Conservation (phyloP, 129 eudicot genomes). For the Arctium minus region DNA sequence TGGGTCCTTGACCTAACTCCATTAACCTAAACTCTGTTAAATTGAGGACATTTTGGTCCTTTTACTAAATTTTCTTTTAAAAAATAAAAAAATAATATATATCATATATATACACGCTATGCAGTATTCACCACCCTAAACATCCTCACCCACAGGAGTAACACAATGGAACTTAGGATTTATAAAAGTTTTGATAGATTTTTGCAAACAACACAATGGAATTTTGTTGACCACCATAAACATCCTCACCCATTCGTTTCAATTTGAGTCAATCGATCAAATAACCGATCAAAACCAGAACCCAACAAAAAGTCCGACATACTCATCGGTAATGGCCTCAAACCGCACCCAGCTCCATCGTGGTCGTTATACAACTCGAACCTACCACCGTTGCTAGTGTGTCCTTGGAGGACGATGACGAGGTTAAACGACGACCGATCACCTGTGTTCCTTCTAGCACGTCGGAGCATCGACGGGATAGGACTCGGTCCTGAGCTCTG, state of each 20-base stretch:
- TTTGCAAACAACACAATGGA: conserved; percentile 79
- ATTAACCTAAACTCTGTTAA: too few relatives aligned
- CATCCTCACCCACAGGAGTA: too few relatives aligned
- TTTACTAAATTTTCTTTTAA: too few relatives aligned
- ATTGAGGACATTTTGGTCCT: too few relatives aligned
- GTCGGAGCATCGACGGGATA: conserved; percentile 30
- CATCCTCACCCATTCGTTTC: conserved; percentile 69
- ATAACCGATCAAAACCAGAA: conserved; percentile 76
- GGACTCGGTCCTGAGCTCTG: conserved; percentile 24
- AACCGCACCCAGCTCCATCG: conserved; percentile 65
- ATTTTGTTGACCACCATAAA: conserved; percentile 18
- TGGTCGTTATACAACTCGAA: conserved; percentile 22
- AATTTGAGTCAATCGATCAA: conserved; percentile 71
- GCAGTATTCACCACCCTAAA: too few relatives aligned
- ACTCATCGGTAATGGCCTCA: conserved; percentile 67
- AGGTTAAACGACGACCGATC: conserved; percentile 76
- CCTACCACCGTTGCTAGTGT: conserved; percentile 28
- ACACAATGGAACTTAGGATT: too few relatives aligned
- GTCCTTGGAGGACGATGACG: conserved; percentile 72
- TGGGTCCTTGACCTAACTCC: too few relatives aligned
- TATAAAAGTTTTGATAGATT: conserved; percentile 47
- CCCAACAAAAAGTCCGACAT: conserved; percentile 77
- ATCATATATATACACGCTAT: too few relatives aligned
- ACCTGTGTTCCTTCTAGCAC: conserved; percentile 37
- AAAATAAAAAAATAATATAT: too few relatives aligned